Evolutionary conservation across 192 early-diverging fungal species (phyloP).

Genomic region (Dissophora globulifera): DNA sequence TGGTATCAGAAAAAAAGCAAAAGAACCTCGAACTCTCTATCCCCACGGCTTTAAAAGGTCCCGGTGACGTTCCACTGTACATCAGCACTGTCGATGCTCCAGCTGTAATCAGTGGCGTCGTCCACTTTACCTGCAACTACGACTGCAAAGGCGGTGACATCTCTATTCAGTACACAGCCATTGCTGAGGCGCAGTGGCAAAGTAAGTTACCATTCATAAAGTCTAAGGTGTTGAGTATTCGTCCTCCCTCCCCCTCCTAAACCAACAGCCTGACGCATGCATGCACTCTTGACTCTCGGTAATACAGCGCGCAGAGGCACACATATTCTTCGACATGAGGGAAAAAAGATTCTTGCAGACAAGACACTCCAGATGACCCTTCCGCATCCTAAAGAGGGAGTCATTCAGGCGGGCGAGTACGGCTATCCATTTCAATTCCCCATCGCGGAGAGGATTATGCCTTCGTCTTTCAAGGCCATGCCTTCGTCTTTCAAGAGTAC

Average conservation of each 20-base stretch:
- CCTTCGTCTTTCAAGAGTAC: conserved; percentile 6
- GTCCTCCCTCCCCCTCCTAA: background rate
- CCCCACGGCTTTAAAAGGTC: background rate
- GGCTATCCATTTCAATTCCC: conserved; percentile 2
- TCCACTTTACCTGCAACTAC: conserved; percentile 24
- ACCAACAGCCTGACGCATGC: too few species aligned
- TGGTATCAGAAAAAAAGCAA: background rate
- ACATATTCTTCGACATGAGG: too few species aligned
- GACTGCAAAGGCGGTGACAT: conserved; percentile 29
- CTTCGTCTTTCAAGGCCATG: background rate
- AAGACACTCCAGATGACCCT: background rate
- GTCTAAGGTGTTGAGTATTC: background rate
- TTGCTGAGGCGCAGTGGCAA: conserved; percentile 4
- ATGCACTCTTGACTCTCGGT: background rate
- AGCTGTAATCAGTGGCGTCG: background rate
- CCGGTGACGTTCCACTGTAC: conserved; percentile 1
- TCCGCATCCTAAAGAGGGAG: background rate
- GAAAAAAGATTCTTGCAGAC: conserved; percentile 3
- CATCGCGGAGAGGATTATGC: too few species aligned
- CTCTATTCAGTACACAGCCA: conserved; percentile 20
- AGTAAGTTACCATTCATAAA: too few species aligned
- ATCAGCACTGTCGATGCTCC: conserved; percentile 9
- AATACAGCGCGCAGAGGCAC: too few species aligned
- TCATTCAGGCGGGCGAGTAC: conserved; percentile 4
- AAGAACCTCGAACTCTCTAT: background rate